A percentile compares a stretch with the other conserved stretches of the same genome.
These are phyloP conservation scores for Rhytidiadelphus loreus DNA, from an alignment of 225 moss, liverwort and hornwort species.

Conservation along the genomic window DNA sequence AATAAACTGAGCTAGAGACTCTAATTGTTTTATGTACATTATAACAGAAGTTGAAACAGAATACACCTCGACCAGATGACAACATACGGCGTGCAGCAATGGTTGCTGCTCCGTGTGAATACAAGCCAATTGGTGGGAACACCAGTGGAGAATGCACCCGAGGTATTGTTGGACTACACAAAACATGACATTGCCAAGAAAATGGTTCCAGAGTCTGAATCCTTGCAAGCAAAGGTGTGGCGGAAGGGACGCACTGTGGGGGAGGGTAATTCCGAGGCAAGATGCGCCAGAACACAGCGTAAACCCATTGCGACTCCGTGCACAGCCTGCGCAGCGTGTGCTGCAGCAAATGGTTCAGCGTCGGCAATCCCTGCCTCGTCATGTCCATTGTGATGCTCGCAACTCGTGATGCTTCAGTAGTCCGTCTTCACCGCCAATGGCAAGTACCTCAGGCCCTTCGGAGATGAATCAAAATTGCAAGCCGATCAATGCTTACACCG, in stretches of 20 bases:
- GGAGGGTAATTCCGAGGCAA: slow-evolving; percentile 92
- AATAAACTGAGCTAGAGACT: not conserved
- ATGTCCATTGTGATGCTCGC: slow-evolving; percentile 19
- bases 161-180: not conserved
- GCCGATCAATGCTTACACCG: not conserved
- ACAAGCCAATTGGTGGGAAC: not conserved
- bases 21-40: not conserved
- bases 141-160: not conserved
- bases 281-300: slow-evolving; percentile 96
- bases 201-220: not conserved
- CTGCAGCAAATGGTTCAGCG: slow-evolving; percentile 78
- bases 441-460: not conserved
- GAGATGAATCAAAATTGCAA: not conserved
- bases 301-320: slow-evolving; percentile 81
- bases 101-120: not conserved
- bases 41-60: not conserved
- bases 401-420: not conserved
- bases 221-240: not conserved
- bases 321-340: slow-evolving; percentile 80
- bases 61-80: not conserved
- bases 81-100: not conserved
- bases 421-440: not conserved
- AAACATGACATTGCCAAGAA: not conserved
- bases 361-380: slow-evolving; percentile 53
- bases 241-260: slow-evolving; percentile 53